Evolutionary conservation across 306 rosid species (phyloP).

Genomic region (Casuarina glauca): DNA sequence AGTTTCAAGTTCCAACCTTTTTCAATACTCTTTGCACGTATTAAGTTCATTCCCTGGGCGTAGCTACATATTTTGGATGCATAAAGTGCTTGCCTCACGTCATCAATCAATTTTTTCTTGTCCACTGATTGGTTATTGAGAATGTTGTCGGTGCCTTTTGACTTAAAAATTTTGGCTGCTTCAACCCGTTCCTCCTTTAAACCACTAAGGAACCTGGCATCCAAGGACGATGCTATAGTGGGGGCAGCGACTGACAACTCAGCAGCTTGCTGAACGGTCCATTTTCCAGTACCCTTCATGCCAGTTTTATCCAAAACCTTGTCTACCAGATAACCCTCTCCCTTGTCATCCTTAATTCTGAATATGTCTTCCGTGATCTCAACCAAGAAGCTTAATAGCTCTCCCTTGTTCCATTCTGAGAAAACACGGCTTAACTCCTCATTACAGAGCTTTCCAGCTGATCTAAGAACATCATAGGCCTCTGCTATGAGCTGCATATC

Average conservation of each 20-base stretch:
- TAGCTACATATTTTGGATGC: conserved; percentile 93
- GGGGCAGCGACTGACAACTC: conserved; percentile 92
- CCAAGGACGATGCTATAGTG: conserved; percentile 88
- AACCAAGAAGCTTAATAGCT: conserved; percentile 43
- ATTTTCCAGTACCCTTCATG: conserved; percentile 95
- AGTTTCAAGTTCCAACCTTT: conserved; percentile 78
- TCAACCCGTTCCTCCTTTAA: conserved; percentile 86
- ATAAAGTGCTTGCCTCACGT: conserved; percentile 88
- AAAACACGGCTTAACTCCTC: conserved; percentile 41
- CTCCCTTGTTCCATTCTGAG: conserved; percentile 42
- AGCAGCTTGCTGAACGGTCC: conserved; percentile 98
- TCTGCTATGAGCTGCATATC: conserved; percentile 48
- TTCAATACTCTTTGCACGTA: conserved; percentile 86
- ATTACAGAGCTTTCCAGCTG: conserved; percentile 39
- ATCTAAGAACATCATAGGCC: conserved; percentile 39
- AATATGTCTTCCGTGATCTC: conserved; percentile 70
- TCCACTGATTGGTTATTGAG: conserved; percentile 55
- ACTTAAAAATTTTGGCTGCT: conserved; percentile 72
- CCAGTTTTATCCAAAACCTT: conserved; percentile 94
- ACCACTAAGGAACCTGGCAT: conserved; percentile 92
- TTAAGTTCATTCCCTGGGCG: conserved; percentile 97
- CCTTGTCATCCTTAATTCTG: conserved; percentile 85
- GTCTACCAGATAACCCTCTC: conserved; percentile 84
- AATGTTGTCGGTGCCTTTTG: conserved; percentile 64
- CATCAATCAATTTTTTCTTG: conserved; percentile 72